These are phyloP conservation scores for Musa beccarii DNA, from an alignment of 176 grass and related monocot species.

Conservation along the genomic window DNA sequence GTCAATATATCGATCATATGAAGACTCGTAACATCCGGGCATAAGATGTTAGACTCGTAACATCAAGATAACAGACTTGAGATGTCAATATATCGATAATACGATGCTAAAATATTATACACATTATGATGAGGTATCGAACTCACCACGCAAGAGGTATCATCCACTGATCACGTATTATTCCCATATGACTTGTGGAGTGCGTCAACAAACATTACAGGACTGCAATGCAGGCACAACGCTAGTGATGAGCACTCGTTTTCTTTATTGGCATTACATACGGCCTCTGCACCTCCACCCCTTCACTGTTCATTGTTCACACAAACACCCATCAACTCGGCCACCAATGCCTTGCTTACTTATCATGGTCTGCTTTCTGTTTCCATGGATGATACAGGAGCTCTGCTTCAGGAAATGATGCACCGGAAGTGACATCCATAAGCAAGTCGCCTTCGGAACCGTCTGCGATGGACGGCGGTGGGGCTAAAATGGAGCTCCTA, in stretches of 20 bases:
- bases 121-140: no score
- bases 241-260: not conserved
- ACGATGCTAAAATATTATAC: no score
- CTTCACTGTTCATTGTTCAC: not conserved
- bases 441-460: slow-evolving; percentile 6
- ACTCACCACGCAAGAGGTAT: no score
- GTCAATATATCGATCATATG: no score
- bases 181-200: no score
- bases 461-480: not conserved
- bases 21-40: no score
- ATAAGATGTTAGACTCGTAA: no score
- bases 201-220: no score
- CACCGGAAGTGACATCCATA: slow-evolving; percentile 5
- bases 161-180: no score
- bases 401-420: slow-evolving; percentile 16
- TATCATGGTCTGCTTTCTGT: not conserved
- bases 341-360: no score
- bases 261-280: slow-evolving; percentile 2
- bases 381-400: slow-evolving; percentile 11
- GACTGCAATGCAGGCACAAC: not conserved
- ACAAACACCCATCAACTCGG: not conserved
- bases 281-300: slow-evolving; percentile 5
- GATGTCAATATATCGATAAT: no score
- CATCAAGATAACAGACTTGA: no score
- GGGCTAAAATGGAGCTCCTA: not conserved